Percentiles rank a stretch among this genome's conserved stretches.
Conservation (phyloP, 2,329 filamentous ascomycete genomes). For the Ceratocystis smalleyi region DNA sequence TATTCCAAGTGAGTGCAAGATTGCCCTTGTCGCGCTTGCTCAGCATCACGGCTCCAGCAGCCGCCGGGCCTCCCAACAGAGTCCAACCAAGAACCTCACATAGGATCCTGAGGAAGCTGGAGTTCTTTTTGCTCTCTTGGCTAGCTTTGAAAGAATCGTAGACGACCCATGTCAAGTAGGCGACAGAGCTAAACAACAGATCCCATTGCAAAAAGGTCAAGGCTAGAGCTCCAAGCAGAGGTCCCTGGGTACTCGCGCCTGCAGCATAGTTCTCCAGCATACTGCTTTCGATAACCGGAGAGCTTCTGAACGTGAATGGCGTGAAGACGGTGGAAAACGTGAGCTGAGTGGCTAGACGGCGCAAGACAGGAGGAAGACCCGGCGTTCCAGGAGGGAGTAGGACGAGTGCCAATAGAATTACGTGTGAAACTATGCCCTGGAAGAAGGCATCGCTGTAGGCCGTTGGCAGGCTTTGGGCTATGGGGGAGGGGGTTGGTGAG, state of each 20-base stretch:
- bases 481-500: neutral
- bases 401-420: neutral
- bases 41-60: conserved; percentile 4
- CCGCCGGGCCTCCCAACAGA: neutral
- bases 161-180: conserved; percentile 1
- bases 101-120: neutral
- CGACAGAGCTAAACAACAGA: neutral
- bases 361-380: neutral
- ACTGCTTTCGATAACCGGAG: neutral
- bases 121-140: neutral
- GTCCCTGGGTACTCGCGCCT: neutral
- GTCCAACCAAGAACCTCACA: neutral
- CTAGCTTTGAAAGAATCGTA: neutral
- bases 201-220: conserved; percentile 11
- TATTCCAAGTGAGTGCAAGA: neutral
- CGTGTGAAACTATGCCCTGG: neutral
- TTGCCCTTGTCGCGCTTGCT: neutral
- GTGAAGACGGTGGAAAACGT: neutral
- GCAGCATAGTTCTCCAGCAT: neutral
- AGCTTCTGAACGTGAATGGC: neutral
- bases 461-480: neutral
- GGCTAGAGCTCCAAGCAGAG: neutral
- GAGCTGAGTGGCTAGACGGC: neutral
- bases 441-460: neutral
- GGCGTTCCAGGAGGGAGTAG: neutral